Base-by-base conservation (phyloP, 768 basidiomycete species). In the Suillus subalutaceus region DNA sequence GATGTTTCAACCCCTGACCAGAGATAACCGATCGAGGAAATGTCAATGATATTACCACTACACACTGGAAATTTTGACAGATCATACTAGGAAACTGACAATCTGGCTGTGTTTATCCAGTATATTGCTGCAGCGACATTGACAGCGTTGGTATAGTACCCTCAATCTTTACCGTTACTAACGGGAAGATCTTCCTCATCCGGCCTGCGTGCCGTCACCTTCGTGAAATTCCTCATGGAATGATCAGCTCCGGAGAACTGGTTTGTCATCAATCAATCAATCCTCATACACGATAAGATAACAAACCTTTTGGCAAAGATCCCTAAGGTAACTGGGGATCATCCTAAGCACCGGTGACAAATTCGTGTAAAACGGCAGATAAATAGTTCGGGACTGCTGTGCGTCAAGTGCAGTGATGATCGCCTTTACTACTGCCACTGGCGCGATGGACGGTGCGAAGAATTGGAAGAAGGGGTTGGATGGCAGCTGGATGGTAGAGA, bases 321-420 rank as follows among this genome's bases (percentile, higher is more conserved):
- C 95, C 64, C 89, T 81, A 60, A 88, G 61, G 75, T 88, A 94
- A 72, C 89, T 92, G 8, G 93, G 93, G 64, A 91, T 75, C 65
- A 87, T 73, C 60, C 77, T 77, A 66, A 91, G 70, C 67, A 80
- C 81, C 52, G 89, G 87, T 43, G 83, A 78, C 37, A 88, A 84
- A 72, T 92, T 80, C 16, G 83, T 82, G 70, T 88, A 93, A 76
- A 93, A 90, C 18, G 95, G 95, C 68, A 93, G 71, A 69, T 86
- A 78, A 66, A 96, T 85, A 23, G 82, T 85, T 66, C 85, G 84
- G 16, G 90, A 91, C 70, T 96, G 89, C 68, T 91, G 90, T 58
- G 88, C 87, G 75, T 97, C 93, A 62, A 97, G 75, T 1, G 92
- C 92, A 40, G 86, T 79, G 64, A 99, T 92, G 73, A 98, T 88